These are phyloP conservation scores for Phylloporus sp. DNA, from an alignment of 768 basidiomycete genomes.

Conservation along the genomic window DNA sequence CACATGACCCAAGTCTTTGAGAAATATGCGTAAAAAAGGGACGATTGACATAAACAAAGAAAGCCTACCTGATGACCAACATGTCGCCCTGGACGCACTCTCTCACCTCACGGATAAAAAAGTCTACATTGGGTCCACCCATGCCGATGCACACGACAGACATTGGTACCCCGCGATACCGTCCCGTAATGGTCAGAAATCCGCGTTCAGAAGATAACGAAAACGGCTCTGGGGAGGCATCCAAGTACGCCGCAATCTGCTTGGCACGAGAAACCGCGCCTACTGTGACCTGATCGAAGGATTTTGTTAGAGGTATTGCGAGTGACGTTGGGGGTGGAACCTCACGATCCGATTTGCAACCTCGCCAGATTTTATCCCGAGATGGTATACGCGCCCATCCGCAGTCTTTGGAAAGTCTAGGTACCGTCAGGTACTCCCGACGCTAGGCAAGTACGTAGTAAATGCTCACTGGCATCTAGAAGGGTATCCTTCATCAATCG, in stretches of 20 bases:
- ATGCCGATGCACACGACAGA: constrained; percentile 79
- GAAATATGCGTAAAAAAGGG: not conserved
- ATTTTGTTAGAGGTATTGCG: not conserved
- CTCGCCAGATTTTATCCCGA: constrained; percentile 69
- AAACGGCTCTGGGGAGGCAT: constrained; percentile 55
- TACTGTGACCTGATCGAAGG: constrained; percentile 55
- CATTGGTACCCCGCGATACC: constrained; percentile 56
- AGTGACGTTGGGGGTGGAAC: not conserved
- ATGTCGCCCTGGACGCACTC: constrained; percentile 65
- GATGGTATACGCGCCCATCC: constrained; percentile 73
- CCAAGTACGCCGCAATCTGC: constrained; percentile 54
- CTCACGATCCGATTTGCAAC: constrained; percentile 76
- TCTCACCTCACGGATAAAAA: constrained; percentile 76
- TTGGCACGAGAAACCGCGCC: constrained; percentile 66
- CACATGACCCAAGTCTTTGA: constrained; percentile 75
- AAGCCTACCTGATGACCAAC: constrained; percentile 43
- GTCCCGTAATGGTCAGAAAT: constrained; percentile 68
- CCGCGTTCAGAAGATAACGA: constrained; percentile 67
- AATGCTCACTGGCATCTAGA: constrained; percentile 58
- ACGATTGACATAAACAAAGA: not conserved
- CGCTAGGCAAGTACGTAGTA: not conserved
- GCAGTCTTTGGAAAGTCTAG: constrained; percentile 73
- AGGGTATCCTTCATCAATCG: constrained; percentile 56
- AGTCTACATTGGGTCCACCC: constrained; percentile 80
- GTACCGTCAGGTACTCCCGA: not conserved